These are phyloP conservation scores for Fusarium sp. DNA, from an alignment of 2,329 filamentous ascomycete genomes.

Conservation along the genomic window DNA sequence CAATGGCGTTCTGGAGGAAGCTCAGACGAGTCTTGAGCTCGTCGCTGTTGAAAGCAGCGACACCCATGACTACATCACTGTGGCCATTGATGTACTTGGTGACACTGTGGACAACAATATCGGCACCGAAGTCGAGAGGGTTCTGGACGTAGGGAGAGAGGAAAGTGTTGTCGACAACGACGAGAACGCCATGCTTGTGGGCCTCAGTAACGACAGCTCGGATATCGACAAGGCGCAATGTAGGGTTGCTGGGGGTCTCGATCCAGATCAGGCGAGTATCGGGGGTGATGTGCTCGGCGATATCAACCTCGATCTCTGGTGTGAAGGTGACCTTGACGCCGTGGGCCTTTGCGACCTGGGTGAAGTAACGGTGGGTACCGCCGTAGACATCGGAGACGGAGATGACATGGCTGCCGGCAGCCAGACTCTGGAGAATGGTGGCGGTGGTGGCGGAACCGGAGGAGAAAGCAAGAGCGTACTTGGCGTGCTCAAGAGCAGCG, in stretches of 20 bases:
- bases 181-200: conserved; percentile 87
- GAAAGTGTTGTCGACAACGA: conserved; percentile 99
- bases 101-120: conserved; percentile 96
- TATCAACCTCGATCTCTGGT: conserved; percentile 88
- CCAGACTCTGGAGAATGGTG: conserved; percentile 90
- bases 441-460: conserved; percentile 95
- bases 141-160: conserved; percentile 97
- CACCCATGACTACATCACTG: conserved; percentile 96
- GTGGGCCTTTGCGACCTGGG: conserved; percentile 94
- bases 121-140: conserved; percentile 92
- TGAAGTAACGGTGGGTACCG: conserved; percentile 98
- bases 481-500: conserved; percentile 90
- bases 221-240: conserved; percentile 92
- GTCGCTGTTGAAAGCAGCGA: conserved; percentile 92
- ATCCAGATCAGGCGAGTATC: conserved; percentile 98
- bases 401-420: conserved; percentile 90
- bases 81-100: conserved; percentile 99
- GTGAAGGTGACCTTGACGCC: conserved; percentile 96
- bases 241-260: conserved; percentile 92
- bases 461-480: conserved; percentile 92
- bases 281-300: conserved; percentile 83
- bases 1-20: conserved; percentile 98
- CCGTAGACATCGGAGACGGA: conserved; percentile 98
- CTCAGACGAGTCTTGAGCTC: conserved; percentile 79
- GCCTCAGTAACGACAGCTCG: conserved; percentile 83